Evolutionary conservation across 2,329 filamentous ascomycete species (phyloP).

Genomic region (Penicillium freii): DNA sequence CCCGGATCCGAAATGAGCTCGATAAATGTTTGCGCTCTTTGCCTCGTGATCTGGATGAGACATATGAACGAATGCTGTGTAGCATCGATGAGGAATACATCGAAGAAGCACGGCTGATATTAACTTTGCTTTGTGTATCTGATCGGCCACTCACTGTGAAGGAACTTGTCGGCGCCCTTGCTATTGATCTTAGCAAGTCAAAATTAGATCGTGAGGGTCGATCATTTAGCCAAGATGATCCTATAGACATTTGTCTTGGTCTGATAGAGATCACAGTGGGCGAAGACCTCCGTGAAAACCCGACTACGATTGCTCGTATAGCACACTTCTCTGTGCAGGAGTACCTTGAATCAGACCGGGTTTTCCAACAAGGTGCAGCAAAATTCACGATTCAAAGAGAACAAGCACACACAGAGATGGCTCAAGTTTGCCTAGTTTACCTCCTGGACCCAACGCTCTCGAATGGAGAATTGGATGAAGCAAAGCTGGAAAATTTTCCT

Average conservation of each 20-base stretch:
- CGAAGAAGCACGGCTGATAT: constrained; percentile 24
- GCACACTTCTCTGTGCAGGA: constrained; percentile 36
- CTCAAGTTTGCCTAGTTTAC: constrained; percentile 7
- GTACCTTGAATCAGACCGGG: constrained; percentile 31
- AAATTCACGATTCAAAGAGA: background rate
- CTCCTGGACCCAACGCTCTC: constrained; percentile 7
- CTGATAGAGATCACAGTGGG: constrained; percentile 17
- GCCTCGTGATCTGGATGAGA: constrained; percentile 29
- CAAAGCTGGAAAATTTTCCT: constrained; percentile 1
- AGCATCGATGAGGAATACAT: constrained; percentile 17
- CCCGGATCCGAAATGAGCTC: constrained; percentile 20
- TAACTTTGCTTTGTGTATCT: constrained; percentile 28
- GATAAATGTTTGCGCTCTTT: constrained; percentile 24
- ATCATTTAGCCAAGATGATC: constrained; percentile 16
- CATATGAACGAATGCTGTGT: constrained; percentile 32
- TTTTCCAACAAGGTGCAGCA: background rate
- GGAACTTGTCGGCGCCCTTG: constrained; percentile 27
- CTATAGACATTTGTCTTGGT: constrained; percentile 24
- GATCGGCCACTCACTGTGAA: constrained; percentile 20
- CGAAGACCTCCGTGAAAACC: rapidly evolving
- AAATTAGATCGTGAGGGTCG: constrained; percentile 15
- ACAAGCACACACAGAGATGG: constrained; percentile 1
- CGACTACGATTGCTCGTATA: constrained; percentile 18
- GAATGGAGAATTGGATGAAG: background rate
- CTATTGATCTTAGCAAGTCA: constrained; percentile 20